Percentiles rank a stretch among this genome's conserved stretches.
phyloP scores from a whole-genome alignment of 2,329 filamentous ascomycete genomes.

The Apiospora arundinis region DNA sequence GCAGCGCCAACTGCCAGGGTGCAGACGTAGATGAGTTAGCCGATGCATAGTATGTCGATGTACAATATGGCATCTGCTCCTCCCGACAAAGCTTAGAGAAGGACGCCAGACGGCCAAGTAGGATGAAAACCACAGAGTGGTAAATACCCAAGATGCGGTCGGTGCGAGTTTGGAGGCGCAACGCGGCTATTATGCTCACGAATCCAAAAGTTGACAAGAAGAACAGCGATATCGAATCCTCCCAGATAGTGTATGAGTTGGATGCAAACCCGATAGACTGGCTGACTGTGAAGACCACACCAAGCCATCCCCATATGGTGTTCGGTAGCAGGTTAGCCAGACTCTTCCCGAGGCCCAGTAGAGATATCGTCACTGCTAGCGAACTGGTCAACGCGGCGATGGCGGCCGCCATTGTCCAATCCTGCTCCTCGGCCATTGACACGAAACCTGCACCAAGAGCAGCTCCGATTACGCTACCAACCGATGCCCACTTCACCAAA shows the following conservation, averaged over 20 bases:
- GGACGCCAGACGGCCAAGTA: constrained; percentile 80
- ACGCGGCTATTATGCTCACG: constrained; percentile 74
- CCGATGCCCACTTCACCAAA: constrained; percentile 45
- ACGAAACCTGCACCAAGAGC: constrained; percentile 40
- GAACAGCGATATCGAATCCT: constrained; percentile 92
- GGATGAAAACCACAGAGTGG: constrained; percentile 83
- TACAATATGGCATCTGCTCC: constrained; percentile 97
- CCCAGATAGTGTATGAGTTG: constrained; percentile 99
- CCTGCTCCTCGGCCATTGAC: constrained; percentile 43
- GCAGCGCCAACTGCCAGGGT: constrained; percentile 84
- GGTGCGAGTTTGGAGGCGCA: constrained; percentile 70
- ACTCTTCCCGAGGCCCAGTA: constrained; percentile 51
- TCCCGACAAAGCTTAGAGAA: constrained; percentile 93
- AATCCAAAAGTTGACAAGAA: constrained; percentile 89
- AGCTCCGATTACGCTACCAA: constrained; percentile 44
- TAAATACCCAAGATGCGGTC: constrained; percentile 81
- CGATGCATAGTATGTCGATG: constrained; percentile 94
- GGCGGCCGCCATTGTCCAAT: constrained; percentile 49
- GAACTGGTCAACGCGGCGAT: constrained; percentile 54
- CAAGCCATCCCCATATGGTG: constrained; percentile 89
- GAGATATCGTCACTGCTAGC: constrained; percentile 46
- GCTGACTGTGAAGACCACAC: constrained; percentile 79
- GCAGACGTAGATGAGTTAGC: constrained; percentile 91
- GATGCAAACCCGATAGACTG: constrained; percentile 95
- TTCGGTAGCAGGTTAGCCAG: constrained; percentile 66